Evolutionary conservation across 306 rosid genomes (phyloP).

Genomic region (Cucurbita maxima): DNA sequence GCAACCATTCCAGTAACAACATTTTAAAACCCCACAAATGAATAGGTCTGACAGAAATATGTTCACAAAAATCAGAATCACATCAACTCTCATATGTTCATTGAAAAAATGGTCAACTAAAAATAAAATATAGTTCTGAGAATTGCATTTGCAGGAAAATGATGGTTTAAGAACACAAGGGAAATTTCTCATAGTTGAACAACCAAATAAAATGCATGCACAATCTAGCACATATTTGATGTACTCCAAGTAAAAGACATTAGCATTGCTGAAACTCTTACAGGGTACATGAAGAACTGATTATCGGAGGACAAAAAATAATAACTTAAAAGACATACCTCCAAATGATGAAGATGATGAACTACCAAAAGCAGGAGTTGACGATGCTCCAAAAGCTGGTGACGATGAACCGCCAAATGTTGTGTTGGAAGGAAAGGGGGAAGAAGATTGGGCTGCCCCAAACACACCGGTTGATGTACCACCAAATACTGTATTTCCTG

Average conservation of each 20-base stretch:
- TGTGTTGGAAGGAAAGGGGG: conserved; percentile 62
- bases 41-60: not conserved
- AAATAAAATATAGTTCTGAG: not conserved
- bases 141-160: not conserved
- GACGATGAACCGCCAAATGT: conserved; percentile 52
- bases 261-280: not conserved
- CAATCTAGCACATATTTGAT: not conserved
- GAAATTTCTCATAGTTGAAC: not conserved
- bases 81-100: not conserved
- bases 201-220: not conserved
- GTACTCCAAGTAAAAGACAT: not conserved
- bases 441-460: conserved; percentile 59
- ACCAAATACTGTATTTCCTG: conserved; percentile 55
- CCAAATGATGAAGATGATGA: conserved; percentile 42
- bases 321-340: conserved; percentile 16
- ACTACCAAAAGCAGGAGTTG: conserved; percentile 58
- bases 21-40: not conserved
- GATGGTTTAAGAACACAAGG: not conserved
- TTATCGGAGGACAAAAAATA: not conserved
- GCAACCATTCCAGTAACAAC: not conserved
- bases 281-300: not conserved
- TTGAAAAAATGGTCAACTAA: not conserved
- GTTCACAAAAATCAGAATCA: not conserved
- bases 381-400: conserved; percentile 66
- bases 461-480: conserved; percentile 89